These are phyloP conservation scores for Saccharomycopsis hybrid DNA, from an alignment of 1,139 yeast genomes.

Conservation along the genomic window DNA sequence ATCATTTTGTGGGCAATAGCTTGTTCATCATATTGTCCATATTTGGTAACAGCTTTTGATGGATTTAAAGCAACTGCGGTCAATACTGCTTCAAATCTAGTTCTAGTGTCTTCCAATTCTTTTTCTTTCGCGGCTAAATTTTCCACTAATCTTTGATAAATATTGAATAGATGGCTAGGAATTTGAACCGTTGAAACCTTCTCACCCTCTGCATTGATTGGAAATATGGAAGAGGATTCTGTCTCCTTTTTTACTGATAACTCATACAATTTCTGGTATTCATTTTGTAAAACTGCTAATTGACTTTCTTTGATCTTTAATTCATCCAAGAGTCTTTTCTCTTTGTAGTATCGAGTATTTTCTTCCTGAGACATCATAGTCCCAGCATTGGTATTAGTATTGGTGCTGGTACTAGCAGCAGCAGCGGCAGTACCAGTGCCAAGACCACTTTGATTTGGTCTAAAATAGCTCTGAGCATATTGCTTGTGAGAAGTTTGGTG, in stretches of 20 bases:
- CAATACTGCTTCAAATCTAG: conserved; percentile 56
- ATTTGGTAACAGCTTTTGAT: conserved; percentile 11
- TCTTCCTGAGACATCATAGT: no score
- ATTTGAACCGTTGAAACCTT: conserved; percentile 3
- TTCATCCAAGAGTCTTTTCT: no score
- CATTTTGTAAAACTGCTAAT: neutral
- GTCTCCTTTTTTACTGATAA: neutral
- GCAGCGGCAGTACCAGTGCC: no score
- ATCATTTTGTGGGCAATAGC: conserved; percentile 74
- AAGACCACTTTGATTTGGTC: no score
- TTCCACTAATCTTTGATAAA: conserved; percentile 23
- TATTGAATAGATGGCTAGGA: conserved; percentile 18
- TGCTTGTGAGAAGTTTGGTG: no score
- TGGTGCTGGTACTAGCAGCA: no score
- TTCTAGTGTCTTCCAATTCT: conserved; percentile 55
- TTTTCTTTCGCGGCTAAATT: conserved; percentile 38
- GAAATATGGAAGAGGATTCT: neutral
- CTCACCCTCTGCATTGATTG: no score
- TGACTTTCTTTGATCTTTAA: neutral
- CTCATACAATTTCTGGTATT: neutral
- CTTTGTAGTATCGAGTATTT: no score
- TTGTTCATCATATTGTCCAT: conserved; percentile 54
- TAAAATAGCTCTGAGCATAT: no score
- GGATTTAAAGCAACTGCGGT: conserved; percentile 35
- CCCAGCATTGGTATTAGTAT: no score